Evolutionary conservation across 129 eudicot genomes (phyloP).

Genomic region (Scalesia atractyloides): DNA sequence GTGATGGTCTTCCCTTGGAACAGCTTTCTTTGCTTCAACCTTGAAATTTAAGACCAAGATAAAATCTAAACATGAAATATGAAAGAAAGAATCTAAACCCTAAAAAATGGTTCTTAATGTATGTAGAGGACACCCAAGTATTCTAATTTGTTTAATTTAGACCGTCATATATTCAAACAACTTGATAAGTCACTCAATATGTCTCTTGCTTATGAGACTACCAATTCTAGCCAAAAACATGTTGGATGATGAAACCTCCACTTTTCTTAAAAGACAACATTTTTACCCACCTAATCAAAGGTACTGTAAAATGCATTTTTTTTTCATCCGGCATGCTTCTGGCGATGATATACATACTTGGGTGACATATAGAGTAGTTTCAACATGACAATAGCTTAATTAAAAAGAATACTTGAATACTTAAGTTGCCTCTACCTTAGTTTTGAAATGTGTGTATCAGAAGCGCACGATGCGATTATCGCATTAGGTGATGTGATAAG

Average conservation of each 20-base stretch:
- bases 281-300: neutral
- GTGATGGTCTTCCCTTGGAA: slow-evolving; percentile 87
- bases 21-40: slow-evolving; percentile 98
- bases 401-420: neutral
- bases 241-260: neutral
- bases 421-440: neutral
- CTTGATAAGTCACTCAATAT: neutral
- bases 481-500: too few relatives aligned
- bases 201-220: neutral
- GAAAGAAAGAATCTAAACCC: neutral
- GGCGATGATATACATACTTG: neutral
- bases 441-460: too few relatives aligned
- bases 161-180: neutral
- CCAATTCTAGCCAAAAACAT: neutral
- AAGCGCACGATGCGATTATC: too few relatives aligned
- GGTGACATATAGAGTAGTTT: neutral
- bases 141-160: neutral
- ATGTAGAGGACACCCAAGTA: neutral
- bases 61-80: neutral
- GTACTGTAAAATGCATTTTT: neutral
- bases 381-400: too few relatives aligned
- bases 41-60: slow-evolving; percentile 25
- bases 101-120: neutral
- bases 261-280: neutral
- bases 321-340: neutral